Percentiles rank a stretch among this genome's conserved stretches.
phyloP scores from a whole-genome alignment of 163 green algal genomes.

The Scenedesmus sp. region DNA sequence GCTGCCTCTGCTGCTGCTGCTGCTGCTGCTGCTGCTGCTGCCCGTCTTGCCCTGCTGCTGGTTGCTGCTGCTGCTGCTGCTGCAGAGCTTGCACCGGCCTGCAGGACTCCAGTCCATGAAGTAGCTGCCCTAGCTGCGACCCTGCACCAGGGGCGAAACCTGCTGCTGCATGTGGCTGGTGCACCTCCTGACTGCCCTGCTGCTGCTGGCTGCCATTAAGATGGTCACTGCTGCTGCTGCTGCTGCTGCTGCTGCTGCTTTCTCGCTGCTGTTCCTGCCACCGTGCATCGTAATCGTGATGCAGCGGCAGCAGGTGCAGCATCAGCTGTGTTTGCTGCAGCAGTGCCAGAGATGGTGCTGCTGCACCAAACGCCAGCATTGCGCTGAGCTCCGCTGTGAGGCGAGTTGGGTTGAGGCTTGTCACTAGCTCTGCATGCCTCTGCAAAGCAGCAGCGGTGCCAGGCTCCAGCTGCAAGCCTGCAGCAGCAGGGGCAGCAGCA shows the following conservation, averaged over 20 bases:
- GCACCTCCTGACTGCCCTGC: not conserved
- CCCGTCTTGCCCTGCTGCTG: not conserved
- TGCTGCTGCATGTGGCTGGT: not conserved
- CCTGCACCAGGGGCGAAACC: not conserved
- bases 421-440: not conserved
- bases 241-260: not conserved
- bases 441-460: constrained; percentile 29
- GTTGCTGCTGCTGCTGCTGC: not conserved
- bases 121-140: constrained; percentile 25
- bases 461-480: constrained; percentile 60
- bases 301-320: constrained; percentile 68
- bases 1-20: constrained; percentile 24
- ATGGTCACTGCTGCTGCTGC: not conserved
- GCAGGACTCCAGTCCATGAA: not conserved
- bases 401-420: constrained; percentile 32
- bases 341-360: constrained; percentile 60
- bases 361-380: constrained; percentile 71
- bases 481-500: constrained; percentile 16
- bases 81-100: not conserved
- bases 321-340: constrained; percentile 71
- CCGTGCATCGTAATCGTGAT: constrained; percentile 45
- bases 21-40: not conserved
- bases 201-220: not conserved
- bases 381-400: constrained; percentile 68
- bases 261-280: not conserved